Evolutionary conservation across 2,329 filamentous ascomycete species (phyloP).

Genomic region (Fusarium chlamydosporum): DNA sequence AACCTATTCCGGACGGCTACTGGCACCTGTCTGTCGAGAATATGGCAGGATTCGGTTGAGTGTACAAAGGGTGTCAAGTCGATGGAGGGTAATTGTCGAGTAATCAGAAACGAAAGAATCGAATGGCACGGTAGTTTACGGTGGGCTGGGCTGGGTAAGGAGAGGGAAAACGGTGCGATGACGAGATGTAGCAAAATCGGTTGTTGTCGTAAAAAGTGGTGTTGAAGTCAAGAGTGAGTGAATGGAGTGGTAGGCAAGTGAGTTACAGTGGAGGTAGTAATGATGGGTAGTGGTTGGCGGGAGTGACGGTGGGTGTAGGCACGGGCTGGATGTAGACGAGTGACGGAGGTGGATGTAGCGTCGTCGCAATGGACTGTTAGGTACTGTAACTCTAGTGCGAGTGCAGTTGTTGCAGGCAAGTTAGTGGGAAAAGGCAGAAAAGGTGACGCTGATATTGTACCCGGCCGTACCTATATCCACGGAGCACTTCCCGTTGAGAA

Average conservation of each 20-base stretch:
- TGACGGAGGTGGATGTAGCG: constrained; percentile 43
- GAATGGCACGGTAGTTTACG: constrained; percentile 11
- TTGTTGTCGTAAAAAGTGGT: constrained; percentile 38
- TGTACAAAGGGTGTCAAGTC: constrained; percentile 31
- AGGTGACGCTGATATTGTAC: constrained; percentile 48
- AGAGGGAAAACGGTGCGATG: constrained; percentile 13
- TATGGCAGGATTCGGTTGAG: constrained; percentile 47
- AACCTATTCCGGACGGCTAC: constrained; percentile 51
- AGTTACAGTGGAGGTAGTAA: constrained; percentile 24
- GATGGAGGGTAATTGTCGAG: constrained; percentile 25
- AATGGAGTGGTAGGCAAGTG: constrained; percentile 19
- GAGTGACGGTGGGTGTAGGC: constrained; percentile 46
- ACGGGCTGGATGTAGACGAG: constrained; percentile 42
- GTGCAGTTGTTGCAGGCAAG: constrained; percentile 7
- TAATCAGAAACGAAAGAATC: constrained; percentile 17
- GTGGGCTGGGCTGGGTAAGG: neutral
- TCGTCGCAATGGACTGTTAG: neutral
- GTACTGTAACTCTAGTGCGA: constrained; percentile 16
- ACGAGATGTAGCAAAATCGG: constrained; percentile 35
- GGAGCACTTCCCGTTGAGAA: constrained; percentile 21
- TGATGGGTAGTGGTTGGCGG: constrained; percentile 43
- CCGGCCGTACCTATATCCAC: constrained; percentile 51
- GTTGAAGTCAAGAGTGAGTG: constrained; percentile 39
- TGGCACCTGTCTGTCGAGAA: constrained; percentile 44
- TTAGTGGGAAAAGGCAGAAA: constrained; percentile 28